phyloP scores from a whole-genome alignment of 257 asterid genomes.

The Capsicum rhomboideum region DNA sequence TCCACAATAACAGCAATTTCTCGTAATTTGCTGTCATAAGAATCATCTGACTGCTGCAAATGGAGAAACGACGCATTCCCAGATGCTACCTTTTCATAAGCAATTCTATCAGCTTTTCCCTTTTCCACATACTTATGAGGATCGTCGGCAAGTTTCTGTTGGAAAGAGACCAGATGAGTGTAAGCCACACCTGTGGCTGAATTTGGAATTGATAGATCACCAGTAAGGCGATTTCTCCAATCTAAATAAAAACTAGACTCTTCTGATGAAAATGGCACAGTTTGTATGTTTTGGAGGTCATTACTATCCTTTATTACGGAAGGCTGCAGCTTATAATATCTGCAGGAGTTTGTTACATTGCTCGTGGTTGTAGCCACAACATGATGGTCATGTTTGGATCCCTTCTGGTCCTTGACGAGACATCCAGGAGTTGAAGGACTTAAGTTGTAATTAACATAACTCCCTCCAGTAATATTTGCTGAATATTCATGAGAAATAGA shows the following conservation, averaged over 20 bases:
- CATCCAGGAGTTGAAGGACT: background rate
- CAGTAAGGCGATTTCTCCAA: background rate
- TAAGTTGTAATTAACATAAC: constrained; percentile 13
- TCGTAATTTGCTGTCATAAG: constrained; percentile 1
- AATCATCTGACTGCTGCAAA: constrained; percentile 20
- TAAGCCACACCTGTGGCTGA: constrained; percentile 3
- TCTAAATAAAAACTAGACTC: constrained; percentile 9
- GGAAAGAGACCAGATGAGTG: background rate
- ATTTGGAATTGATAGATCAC: constrained; percentile 12
- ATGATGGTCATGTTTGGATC: constrained; percentile 16
- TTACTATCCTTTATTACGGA: constrained; percentile 9
- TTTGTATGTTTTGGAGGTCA: constrained; percentile 13
- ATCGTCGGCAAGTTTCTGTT: background rate
- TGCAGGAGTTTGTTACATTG: constrained; percentile 2
- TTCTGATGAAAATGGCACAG: constrained; percentile 11
- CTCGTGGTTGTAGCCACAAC: background rate
- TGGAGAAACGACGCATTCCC: constrained; percentile 11
- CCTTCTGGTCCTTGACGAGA: constrained; percentile 10
- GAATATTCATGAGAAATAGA: constrained; percentile 16
- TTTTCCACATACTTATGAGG: background rate
- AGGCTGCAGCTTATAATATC: constrained; percentile 10
- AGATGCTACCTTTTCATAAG: constrained; percentile 8
- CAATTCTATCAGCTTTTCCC: constrained; percentile 2
- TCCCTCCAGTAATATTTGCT: constrained; percentile 12
- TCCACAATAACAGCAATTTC: constrained; percentile 29